Evolutionary conservation across 345 rosid species (phyloP).

Genomic region (Durio zibethinus): DNA sequence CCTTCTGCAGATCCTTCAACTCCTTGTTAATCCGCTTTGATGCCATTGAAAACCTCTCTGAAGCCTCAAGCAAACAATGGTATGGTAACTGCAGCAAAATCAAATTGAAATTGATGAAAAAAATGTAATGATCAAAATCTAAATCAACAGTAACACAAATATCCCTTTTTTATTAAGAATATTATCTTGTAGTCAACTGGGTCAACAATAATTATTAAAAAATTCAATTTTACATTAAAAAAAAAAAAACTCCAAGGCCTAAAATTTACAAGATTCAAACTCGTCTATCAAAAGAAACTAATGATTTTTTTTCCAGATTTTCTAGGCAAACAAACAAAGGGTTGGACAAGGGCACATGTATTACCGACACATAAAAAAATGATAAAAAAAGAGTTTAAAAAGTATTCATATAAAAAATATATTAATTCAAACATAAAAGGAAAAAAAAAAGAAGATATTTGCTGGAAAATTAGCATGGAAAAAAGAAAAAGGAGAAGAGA

Average conservation of each 20-base stretch:
- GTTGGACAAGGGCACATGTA: neutral
- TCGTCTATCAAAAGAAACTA: no score
- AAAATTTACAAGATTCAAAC: neutral
- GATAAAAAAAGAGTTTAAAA: neutral
- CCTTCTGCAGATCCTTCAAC: constrained; percentile 66
- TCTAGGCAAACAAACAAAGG: neutral
- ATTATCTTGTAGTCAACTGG: neutral
- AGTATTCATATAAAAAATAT: no score
- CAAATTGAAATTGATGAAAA: neutral
- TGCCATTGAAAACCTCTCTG: constrained; percentile 36
- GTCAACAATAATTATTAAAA: neutral
- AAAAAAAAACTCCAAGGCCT: neutral
- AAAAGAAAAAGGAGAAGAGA: no score
- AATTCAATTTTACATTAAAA: neutral
- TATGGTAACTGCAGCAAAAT: constrained; percentile 23
- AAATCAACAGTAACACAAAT: neutral
- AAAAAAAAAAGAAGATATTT: no score
- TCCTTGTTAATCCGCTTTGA: constrained; percentile 69
- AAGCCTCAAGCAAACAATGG: neutral
- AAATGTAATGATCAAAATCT: neutral
- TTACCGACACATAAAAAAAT: neutral
- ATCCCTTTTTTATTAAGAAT: constrained; percentile 14
- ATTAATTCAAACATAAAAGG: no score
- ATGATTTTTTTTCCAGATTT: neutral
- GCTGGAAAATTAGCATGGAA: no score